A percentile compares a stretch with the other conserved stretches of the same genome.
These are phyloP conservation scores for Zymoseptoria tritici DNA, from an alignment of 2,329 filamentous ascomycete species.

Conservation along the genomic window DNA sequence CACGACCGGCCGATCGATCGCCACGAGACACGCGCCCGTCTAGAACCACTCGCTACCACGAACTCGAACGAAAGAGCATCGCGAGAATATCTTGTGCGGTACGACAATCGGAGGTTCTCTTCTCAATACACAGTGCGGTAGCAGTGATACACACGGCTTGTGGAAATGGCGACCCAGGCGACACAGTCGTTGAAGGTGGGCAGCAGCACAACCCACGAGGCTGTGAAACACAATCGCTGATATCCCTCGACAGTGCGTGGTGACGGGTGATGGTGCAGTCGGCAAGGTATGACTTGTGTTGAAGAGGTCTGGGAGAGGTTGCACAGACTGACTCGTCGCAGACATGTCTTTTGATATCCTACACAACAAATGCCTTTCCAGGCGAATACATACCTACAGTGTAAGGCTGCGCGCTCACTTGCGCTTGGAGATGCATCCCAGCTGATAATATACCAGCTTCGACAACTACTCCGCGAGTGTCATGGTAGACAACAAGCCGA, in stretches of 20 bases:
- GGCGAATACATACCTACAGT: conserved; percentile 99
- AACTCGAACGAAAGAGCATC: not conserved
- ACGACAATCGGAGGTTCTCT: not conserved
- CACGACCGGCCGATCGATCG: not conserved
- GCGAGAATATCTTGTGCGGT: not conserved
- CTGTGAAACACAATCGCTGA: conserved; percentile 7
- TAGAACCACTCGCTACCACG: not conserved
- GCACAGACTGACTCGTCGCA: conserved; percentile 35
- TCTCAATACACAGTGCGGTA: not conserved
- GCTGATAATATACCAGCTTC: conserved; percentile 53
- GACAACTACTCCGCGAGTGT: conserved; percentile 99
- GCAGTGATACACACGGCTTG: not conserved
- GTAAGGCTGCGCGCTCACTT: conserved; percentile 44
- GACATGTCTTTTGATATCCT: conserved; percentile 98
- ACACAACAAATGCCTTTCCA: conserved; percentile 99
- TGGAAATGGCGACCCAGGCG: conserved; percentile 64
- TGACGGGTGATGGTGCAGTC: conserved; percentile 97
- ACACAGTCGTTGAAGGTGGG: conserved; percentile 86
- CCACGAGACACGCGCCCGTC: not conserved
- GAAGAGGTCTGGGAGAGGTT: not conserved
- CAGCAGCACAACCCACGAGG: not conserved
- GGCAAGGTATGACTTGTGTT: conserved; percentile 67
- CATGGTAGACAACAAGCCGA: conserved; percentile 97
- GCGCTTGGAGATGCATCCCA: not conserved
- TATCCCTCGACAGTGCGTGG: conserved; percentile 58